Evolutionary conservation across 257 asterid species (phyloP), one percentile per base, ranked within the genome.

Genomic region (Solanum clarkiae): DNA sequence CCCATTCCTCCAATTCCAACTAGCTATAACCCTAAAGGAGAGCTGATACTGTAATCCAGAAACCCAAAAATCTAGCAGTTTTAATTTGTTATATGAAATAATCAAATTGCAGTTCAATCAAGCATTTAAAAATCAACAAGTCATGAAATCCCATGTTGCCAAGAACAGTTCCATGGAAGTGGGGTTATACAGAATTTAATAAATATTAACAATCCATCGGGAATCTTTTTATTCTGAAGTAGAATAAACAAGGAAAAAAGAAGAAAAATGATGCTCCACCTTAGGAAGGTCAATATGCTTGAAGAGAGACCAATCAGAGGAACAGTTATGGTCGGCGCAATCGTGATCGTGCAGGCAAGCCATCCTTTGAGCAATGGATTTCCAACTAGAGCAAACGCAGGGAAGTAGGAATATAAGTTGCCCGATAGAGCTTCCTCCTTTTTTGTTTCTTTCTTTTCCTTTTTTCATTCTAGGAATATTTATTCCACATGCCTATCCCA

Each of bases 301-400:
- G 95, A 93, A 94, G 69, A 96, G 98, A 90, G 98, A 91, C 98
- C 98, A 96, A 84, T 92, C 94, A 72, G 99, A 75, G 79, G 98
- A 96, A 87, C 99, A 94, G 85, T 93, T 94, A 91, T 94, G 96
- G 57, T 96, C 99, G 84, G 92, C 97, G 93, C 98, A 96, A 92
- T 96, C 93, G 93, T 96, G 98, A 92, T 96, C 99, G 91, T 96
- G 99, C 83, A 93, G 59, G 89, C 99, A 96, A 9, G 98, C 95
- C 86, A 51, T 68, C 80, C 45, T 49, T 75, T 53, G 16, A 72
- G 57, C 40, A 7, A n/a, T 15, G 3, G 12, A 24, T 49, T 75
- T 77, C 47, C 18, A 44, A 44, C 54, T 18, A 20, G 44, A 42
- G 55, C 29, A 24, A 51, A 75, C 32, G 80, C 80, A 10, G 5